These are phyloP conservation scores for Penicillium brasilianum DNA, from an alignment of 2,329 filamentous ascomycete species.

Conservation along the genomic window DNA sequence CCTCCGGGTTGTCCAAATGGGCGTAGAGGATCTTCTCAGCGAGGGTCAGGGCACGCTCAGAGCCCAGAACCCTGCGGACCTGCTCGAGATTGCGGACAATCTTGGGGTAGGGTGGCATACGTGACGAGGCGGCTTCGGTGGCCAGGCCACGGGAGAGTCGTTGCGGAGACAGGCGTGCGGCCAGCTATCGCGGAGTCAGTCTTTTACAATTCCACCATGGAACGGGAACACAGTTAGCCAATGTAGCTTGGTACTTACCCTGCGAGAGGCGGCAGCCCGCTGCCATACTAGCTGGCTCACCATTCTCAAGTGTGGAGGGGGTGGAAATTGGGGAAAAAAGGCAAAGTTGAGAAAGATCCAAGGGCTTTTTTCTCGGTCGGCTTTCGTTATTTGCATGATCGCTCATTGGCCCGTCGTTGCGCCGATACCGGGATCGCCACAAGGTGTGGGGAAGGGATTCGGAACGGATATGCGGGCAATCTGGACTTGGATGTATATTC, in stretches of 20 bases:
- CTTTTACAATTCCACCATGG: background rate
- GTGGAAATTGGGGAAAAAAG: constrained; percentile 25
- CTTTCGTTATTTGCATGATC: constrained; percentile 27
- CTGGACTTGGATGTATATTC: background rate
- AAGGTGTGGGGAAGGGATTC: constrained; percentile 11
- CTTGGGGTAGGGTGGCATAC: constrained; percentile 79
- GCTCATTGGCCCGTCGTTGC: constrained; percentile 26
- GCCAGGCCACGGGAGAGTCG: constrained; percentile 41
- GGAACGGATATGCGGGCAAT: background rate
- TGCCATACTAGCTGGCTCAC: constrained; percentile 49
- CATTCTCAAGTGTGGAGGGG: constrained; percentile 35
- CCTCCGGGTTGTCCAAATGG: constrained; percentile 87
- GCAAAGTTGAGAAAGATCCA: constrained; percentile 19
- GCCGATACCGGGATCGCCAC: constrained; percentile 31
- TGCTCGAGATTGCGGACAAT: constrained; percentile 77
- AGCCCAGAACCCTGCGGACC: constrained; percentile 74
- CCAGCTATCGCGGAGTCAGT: constrained; percentile 35
- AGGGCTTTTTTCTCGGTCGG: constrained; percentile 24
- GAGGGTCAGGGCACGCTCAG: constrained; percentile 71
- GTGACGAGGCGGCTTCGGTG: constrained; percentile 53
- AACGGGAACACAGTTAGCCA: constrained; percentile 3
- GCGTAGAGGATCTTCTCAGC: constrained; percentile 99
- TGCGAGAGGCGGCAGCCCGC: constrained; percentile 44
- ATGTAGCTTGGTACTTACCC: constrained; percentile 34
- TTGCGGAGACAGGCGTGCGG: constrained; percentile 42